These are phyloP conservation scores for Trichoderma breve DNA, from an alignment of 2,329 filamentous ascomycete species.

Conservation along the genomic window DNA sequence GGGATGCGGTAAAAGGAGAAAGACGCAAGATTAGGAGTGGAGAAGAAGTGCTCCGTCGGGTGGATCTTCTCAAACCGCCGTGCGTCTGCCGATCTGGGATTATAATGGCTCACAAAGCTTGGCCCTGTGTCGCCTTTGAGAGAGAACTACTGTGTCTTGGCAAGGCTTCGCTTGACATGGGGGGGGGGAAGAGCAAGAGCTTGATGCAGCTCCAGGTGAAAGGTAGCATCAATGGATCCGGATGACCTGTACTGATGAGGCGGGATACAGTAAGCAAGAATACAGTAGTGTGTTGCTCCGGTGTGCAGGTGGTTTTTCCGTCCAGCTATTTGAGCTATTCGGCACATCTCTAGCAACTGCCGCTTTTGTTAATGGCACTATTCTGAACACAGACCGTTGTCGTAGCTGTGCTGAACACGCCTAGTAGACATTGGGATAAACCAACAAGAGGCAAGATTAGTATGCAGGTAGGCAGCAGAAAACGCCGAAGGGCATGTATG, in stretches of 20 bases:
- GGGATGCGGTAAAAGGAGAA: neutral
- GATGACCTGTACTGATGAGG: neutral
- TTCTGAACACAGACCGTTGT: neutral
- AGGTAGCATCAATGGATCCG: neutral
- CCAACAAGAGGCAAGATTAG: neutral
- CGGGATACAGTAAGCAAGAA: neutral
- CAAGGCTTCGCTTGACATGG: neutral
- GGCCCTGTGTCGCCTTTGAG: slow-evolving; percentile 2
- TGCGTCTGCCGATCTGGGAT: slow-evolving; percentile 27
- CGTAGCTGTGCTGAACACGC: neutral
- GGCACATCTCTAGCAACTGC: slow-evolving; percentile 6
- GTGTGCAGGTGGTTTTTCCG: neutral
- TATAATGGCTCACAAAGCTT: neutral
- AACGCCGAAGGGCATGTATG: neutral
- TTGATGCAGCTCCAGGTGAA: neutral
- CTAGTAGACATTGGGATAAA: neutral
- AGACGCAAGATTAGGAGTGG: slow-evolving; percentile 17
- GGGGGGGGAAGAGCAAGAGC: neutral
- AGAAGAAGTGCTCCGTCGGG: neutral
- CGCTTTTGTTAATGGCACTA: neutral
- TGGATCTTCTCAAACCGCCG: slow-evolving; percentile 15
- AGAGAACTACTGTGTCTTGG: neutral
- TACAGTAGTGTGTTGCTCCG: neutral
- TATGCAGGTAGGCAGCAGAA: neutral
- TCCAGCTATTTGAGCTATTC: neutral